Base-by-base conservation (phyloP, 805 yeast species). In the Saccharomycopsis oosterbeekiorum region DNA sequence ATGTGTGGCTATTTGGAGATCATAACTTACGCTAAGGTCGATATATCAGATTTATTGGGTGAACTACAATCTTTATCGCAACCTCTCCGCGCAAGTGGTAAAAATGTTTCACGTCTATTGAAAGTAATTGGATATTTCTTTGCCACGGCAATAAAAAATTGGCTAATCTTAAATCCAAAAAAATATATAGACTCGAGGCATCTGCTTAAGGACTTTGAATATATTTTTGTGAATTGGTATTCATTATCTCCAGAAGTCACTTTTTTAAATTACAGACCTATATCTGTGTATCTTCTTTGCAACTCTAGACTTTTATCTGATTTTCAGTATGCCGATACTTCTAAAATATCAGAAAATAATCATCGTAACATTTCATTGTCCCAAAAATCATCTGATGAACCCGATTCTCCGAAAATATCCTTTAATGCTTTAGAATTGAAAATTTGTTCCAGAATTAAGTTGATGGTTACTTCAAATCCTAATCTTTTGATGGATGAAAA, bases 401-500 rank as follows among this genome's bases (percentile, higher is more conserved):
- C 24, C 6, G 6, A 19, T 17, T 17, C 50, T n/a, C 24, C 50
- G 21, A 21, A 47, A 47, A 21, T 1, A 21, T 24, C 36, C 15
- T 54, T 51, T 47, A 57, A 2, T 14, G 14, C 57, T 4, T 43
- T 47, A 12, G 60, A 58, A 12, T 50, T 42, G 5, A 57, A 58
- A 53, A 60, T 57, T 42, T 60, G 42, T 37, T 26, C 54, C 11
- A 56, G 55, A 19, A 47, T 56, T 34, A 40, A 40, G 14, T 21
- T 26, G 40, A 4, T 60, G 29, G 50, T 59, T 10, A 47, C 42
- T 12, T 40, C 53, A 12, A 55, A 40, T 11, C 21, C 41, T 19
- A 36, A 43, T 21, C 11, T 37, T n/a, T 21, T 59, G 19, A 42
- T 56, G 4, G 59, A 51, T 37, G 57, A 60, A 15, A 56, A 59